Evolutionary conservation across 371 early-diverging fungal species (phyloP), one percentile per base, ranked within the genome.

Genomic region (Funneliformis caledonium): DNA sequence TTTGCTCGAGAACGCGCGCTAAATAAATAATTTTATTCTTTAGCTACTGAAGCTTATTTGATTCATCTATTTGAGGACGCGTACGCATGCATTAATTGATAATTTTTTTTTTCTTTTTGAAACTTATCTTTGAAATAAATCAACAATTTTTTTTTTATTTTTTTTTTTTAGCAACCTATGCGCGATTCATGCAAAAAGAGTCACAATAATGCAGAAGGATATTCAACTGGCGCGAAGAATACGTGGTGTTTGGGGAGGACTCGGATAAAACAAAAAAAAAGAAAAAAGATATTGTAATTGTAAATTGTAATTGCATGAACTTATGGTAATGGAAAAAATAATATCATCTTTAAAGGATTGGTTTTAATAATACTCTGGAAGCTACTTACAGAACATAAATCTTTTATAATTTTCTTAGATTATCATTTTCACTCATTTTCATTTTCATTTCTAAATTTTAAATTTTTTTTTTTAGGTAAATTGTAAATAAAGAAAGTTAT

Each of bases 151-250:
- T 76, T 37, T 47, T 11, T n/a, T n/a, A n/a, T n/a, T n/a, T n/a
- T 37, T 56, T 47, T 80, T 45, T 33, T 76, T 50, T 84, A 93
- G 92, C 2, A 96, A 96, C 82, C 88, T 95, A 43, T 97, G 97
- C 83, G 97, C 98, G 0, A 93, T 96, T 69, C 98, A 98, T 82
- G 97, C 97, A 6, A 97, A 96, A 85, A 89, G 99, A 37, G 97
- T 97, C 16, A 98, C 99, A 0, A 83, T 98, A 14, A 94, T 97
- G 95, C 92, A 93, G 68, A 92, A 92, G 73, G 99, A 98, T 85
- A 93, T 98, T 67, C 94, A 95, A 80, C 90, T 98, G 22, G 98
- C 97, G 12, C 86, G 95, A 75, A 91, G 97, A 43, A 94, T 98
- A 73, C 92, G 98, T 52, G 96, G 96, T 47, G 76, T 78, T 12